Evolutionary conservation across 495 filamentous ascomycete genomes (phyloP).

Genomic region (Saxispiralis lemnorum): DNA sequence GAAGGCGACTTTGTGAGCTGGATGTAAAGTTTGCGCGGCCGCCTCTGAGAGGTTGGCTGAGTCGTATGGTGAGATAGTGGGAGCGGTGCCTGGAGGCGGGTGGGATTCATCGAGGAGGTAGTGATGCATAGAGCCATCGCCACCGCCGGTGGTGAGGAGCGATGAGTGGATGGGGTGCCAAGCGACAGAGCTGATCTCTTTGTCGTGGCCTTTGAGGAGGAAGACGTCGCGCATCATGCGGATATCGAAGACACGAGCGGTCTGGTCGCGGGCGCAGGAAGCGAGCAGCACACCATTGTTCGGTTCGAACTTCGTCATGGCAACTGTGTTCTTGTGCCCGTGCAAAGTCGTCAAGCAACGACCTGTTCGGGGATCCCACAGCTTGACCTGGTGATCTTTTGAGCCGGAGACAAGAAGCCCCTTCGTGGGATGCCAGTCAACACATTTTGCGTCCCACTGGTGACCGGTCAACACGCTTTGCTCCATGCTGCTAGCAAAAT

Average conservation of each 20-base stretch:
- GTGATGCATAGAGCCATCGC: conserved; percentile 75
- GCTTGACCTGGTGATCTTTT: conserved; percentile 90
- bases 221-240: conserved; percentile 97
- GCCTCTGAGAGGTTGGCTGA: conserved; percentile 57
- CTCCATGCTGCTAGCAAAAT: conserved; percentile 71
- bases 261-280: conserved; percentile 81
- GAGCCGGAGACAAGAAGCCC: conserved; percentile 88
- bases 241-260: conserved; percentile 79
- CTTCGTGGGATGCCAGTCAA: conserved; percentile 95
- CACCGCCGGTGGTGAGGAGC: conserved; percentile 76
- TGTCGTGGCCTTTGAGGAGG: conserved; percentile 79
- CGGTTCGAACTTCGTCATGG: conserved; percentile 71
- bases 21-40: conserved; percentile 70
- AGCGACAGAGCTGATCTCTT: conserved; percentile 76
- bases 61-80: conserved; percentile 64
- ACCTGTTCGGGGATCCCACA: conserved; percentile 88
- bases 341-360: conserved; percentile 83
- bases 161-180: conserved; percentile 89
- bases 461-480: conserved; percentile 74
- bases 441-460: conserved; percentile 88
- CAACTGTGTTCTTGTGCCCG: conserved; percentile 94
- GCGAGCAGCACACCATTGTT: conserved; percentile 69
- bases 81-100: conserved; percentile 46
- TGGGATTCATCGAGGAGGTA: conserved; percentile 88
- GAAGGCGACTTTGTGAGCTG: conserved; percentile 64